A percentile compares a stretch with the other conserved stretches of the same genome.
These are phyloP conservation scores for Daldinia bambusicola DNA, from an alignment of 495 filamentous ascomycete genomes.

Conservation along the genomic window DNA sequence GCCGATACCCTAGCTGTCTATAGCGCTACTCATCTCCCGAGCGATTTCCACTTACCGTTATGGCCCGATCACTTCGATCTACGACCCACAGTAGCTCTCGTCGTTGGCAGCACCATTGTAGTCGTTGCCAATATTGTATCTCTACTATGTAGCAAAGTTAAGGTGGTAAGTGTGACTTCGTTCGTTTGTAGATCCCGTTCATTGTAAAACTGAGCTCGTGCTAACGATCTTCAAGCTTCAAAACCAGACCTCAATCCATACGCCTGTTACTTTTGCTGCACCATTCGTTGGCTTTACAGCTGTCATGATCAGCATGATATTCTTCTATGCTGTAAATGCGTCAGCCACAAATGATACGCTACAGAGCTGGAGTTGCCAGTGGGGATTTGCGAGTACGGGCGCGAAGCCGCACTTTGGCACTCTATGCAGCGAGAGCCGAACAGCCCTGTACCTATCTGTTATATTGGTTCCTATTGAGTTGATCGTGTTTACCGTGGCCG, in stretches of 20 bases:
- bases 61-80: constrained; percentile 65
- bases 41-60: constrained; percentile 56
- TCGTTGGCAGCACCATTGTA: constrained; percentile 58
- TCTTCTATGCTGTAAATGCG: constrained; percentile 65
- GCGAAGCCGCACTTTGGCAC: constrained; percentile 59
- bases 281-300: constrained; percentile 57
- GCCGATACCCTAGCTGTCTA: constrained; percentile 61
- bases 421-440: constrained; percentile 62
- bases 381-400: constrained; percentile 57
- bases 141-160: constrained; percentile 55
- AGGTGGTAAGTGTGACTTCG: constrained; percentile 46
- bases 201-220: constrained; percentile 18
- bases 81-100: constrained; percentile 61
- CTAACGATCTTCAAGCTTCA: constrained; percentile 53
- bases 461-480: constrained; percentile 64
- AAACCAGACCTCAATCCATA: constrained; percentile 50
- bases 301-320: constrained; percentile 60
- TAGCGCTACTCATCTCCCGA: constrained; percentile 57
- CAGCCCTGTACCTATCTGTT: constrained; percentile 61
- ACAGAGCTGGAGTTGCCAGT: constrained; percentile 66
- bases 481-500: constrained; percentile 52
- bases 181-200: background rate
- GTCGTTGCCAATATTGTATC: constrained; percentile 55
- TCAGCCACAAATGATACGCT: constrained; percentile 58
- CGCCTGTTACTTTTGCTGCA: constrained; percentile 51